Percentiles rank a stretch among this genome's conserved stretches.
These are phyloP conservation scores for Botrytis sinoallii DNA, from an alignment of 2,329 filamentous ascomycete genomes.

Conservation along the genomic window DNA sequence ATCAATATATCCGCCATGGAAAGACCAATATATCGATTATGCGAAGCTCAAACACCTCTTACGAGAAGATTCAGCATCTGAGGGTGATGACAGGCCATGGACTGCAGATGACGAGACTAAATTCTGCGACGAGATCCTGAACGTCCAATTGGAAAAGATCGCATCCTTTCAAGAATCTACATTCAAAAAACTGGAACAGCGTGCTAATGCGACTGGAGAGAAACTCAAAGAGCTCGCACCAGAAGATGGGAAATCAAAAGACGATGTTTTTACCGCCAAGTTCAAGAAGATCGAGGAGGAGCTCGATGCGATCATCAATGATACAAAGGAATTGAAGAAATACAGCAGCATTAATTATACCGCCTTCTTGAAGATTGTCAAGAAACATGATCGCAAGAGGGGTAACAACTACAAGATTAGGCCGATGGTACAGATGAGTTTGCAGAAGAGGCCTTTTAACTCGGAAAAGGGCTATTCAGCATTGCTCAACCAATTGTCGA, in stretches of 20 bases:
- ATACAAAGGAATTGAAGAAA: slow-evolving; percentile 89
- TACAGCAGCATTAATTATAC: slow-evolving; percentile 97
- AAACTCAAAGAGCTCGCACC: slow-evolving; percentile 77
- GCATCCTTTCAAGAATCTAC: slow-evolving; percentile 81
- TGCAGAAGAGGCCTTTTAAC: slow-evolving; percentile 90
- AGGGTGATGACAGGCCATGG: slow-evolving; percentile 65
- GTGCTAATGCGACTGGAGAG: slow-evolving; percentile 56
- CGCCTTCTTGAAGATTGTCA: slow-evolving; percentile 94
- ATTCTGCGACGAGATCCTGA: slow-evolving; percentile 94
- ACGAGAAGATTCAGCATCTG: slow-evolving; percentile 60
- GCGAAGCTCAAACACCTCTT: slow-evolving; percentile 85
- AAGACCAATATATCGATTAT: slow-evolving; percentile 94
- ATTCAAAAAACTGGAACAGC: slow-evolving; percentile 56
- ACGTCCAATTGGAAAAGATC: slow-evolving; percentile 92
- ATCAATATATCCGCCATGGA: slow-evolving; percentile 83
- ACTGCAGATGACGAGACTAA: slow-evolving; percentile 89
- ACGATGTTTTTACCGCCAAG: slow-evolving; percentile 48
- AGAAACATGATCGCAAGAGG: slow-evolving; percentile 96
- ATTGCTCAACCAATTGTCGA: slow-evolving; percentile 82
- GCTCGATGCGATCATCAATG: slow-evolving; percentile 82
- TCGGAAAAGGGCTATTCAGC: slow-evolving; percentile 86
- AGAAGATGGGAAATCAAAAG: slow-evolving; percentile 53
- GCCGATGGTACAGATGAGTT: slow-evolving; percentile 84
- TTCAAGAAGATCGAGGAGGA: slow-evolving; percentile 73
- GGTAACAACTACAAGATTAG: slow-evolving; percentile 83